phyloP scores from a whole-genome alignment of 2,329 filamentous ascomycete genomes.

The Diaporthe citriasiana region DNA sequence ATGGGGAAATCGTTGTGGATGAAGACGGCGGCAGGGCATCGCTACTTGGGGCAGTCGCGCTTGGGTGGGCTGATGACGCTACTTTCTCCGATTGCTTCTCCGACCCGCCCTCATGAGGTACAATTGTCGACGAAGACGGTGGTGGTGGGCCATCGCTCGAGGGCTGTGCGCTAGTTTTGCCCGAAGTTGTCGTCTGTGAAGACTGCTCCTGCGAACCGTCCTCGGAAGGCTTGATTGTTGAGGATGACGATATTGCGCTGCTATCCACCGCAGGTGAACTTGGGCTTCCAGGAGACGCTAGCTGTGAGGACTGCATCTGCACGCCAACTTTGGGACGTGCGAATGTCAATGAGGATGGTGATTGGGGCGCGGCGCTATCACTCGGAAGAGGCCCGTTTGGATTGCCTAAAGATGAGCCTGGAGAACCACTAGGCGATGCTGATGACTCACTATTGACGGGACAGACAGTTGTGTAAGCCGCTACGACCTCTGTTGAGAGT shows the following conservation, averaged over 20 bases:
- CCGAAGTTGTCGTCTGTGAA: background rate
- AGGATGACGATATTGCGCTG: background rate
- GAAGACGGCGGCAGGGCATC: background rate
- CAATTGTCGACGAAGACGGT: no score
- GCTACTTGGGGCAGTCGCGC: no score
- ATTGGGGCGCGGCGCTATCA: background rate
- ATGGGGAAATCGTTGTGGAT: background rate
- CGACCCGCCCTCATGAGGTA: background rate
- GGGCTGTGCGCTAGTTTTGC: background rate
- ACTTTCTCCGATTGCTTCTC: background rate
- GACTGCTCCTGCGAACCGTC: background rate
- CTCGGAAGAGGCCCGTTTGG: background rate
- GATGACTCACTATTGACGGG: background rate
- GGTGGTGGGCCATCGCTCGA: background rate
- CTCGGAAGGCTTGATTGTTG: background rate
- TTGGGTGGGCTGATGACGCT: no score
- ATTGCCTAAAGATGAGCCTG: no score
- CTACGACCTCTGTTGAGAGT: conserved; percentile 16
- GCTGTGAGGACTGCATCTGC: background rate
- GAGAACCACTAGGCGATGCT: background rate
- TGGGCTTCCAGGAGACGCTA: background rate
- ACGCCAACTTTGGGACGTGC: background rate
- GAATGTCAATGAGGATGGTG: background rate
- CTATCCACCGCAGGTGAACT: background rate
- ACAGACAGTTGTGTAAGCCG: conserved; percentile 35